Conservation (phyloP, 164 flowering plant species). For the Kalanchoe fedtschenkoi region DNA sequence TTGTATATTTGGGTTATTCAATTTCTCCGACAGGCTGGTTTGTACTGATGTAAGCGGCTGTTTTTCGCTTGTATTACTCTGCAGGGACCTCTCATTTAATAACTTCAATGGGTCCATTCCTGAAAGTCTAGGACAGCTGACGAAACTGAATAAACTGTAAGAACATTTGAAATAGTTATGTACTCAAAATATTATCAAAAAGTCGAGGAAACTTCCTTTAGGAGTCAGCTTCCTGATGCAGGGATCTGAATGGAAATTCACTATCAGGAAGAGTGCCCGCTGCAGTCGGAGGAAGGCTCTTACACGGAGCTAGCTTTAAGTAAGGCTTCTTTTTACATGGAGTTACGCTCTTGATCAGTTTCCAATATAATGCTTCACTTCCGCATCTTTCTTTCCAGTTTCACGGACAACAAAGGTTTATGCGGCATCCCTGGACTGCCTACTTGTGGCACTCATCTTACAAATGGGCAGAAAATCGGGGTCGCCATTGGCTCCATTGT, state of each 20-base stretch:
- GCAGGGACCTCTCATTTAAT: constrained; percentile 93
- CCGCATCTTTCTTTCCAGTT: constrained; percentile 31
- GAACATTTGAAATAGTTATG: constrained; percentile 15
- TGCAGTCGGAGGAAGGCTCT: constrained; percentile 74
- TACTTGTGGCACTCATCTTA: constrained; percentile 76
- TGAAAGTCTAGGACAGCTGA: constrained; percentile 74
- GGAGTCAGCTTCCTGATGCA: constrained; percentile 22
- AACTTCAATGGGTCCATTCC: constrained; percentile 88
- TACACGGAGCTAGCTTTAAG: constrained; percentile 98
- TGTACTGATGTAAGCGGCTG: background rate
- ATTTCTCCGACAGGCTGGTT: background rate
- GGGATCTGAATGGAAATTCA: constrained; percentile 85
- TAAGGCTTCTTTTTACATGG: constrained; percentile 21
- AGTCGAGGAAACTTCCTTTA: background rate
- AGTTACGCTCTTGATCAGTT: background rate
- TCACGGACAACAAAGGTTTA: constrained; percentile 83
- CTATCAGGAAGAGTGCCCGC: constrained; percentile 84
- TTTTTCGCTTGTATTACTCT: constrained; percentile 1
- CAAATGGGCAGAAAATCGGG: constrained; percentile 64
- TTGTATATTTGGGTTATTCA: no score
- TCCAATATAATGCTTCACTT: background rate
- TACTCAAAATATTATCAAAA: background rate
- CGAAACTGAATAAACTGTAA: constrained; percentile 65
- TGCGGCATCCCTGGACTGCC: constrained; percentile 95
- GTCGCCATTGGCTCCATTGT: constrained; percentile 42